A percentile compares a stretch with the other conserved stretches of the same genome.
Conservation (phyloP, 352 stramenopile genomes). For the Pythium dissotocum region DNA sequence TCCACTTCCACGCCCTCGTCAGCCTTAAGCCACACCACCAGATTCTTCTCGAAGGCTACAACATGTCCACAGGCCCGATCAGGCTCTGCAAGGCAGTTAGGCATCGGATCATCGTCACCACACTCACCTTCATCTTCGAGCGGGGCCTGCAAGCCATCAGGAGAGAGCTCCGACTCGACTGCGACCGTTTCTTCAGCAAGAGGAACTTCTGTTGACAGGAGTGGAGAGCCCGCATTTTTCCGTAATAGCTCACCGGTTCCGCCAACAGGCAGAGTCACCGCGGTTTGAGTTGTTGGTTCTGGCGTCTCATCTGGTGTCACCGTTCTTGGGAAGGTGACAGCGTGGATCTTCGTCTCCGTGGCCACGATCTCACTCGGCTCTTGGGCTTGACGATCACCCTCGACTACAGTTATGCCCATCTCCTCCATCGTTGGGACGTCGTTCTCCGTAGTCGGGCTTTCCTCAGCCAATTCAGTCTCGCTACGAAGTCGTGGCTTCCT, state of each 20-base stretch:
- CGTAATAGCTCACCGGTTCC: background rate
- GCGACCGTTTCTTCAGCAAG: background rate
- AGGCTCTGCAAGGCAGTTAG: too few relatives aligned
- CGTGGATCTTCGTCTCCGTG: background rate
- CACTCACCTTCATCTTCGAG: background rate
- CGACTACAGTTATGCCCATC: background rate
- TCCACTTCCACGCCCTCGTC: constrained; percentile 57
- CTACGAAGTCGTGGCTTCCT: constrained; percentile 8
- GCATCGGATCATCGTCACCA: too few relatives aligned
- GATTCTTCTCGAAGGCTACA: constrained; percentile 34
- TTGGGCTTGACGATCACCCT: background rate
- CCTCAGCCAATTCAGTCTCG: background rate
- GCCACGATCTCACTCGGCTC: background rate
- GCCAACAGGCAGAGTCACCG: background rate
- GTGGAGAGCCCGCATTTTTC: background rate
- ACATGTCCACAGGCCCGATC: background rate
- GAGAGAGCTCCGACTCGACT: background rate
- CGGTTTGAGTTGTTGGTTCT: background rate
- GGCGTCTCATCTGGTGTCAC: background rate
- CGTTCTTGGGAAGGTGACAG: background rate
- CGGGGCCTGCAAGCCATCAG: background rate
- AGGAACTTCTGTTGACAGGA: background rate
- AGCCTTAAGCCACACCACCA: constrained; percentile 51
- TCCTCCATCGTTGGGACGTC: background rate
- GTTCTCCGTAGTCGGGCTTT: background rate